These are phyloP conservation scores for Stachybotrys echinatus DNA, from an alignment of 2,329 filamentous ascomycete species.

Conservation along the genomic window DNA sequence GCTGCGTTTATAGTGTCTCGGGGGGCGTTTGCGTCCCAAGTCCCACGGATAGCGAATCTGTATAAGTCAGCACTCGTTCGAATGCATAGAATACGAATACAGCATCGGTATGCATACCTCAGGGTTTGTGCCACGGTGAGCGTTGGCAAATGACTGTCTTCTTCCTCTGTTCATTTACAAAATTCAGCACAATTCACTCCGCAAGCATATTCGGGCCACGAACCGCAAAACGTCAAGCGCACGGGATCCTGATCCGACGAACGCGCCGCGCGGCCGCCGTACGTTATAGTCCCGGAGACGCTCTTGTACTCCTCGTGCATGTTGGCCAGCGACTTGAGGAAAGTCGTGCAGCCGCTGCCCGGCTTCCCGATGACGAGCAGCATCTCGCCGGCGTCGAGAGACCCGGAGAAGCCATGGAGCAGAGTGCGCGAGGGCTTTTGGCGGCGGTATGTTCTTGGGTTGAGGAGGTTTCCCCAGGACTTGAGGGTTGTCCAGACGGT, in stretches of 20 bases:
- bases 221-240: background rate
- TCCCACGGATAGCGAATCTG: background rate
- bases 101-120: background rate
- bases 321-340: slow-evolving; percentile 8
- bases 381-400: slow-evolving; percentile 61
- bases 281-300: slow-evolving; percentile 2
- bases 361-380: slow-evolving; percentile 57
- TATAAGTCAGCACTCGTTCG: background rate
- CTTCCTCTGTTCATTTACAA: background rate
- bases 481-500: background rate
- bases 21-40: background rate
- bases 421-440: background rate
- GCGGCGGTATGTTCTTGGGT: background rate
- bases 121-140: background rate
- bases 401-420: slow-evolving; percentile 6
- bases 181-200: background rate
- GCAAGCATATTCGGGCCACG: background rate
- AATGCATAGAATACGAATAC: background rate
- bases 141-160: background rate
- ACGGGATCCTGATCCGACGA: background rate
- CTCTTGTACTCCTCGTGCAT: slow-evolving; percentile 4
- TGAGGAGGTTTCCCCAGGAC: background rate
- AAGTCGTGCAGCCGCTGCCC: slow-evolving; percentile 58
- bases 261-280: background rate
- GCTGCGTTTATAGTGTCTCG: background rate